Conservation (phyloP, 31 red algal species). For the Odonthalia washingtoniensis region DNA sequence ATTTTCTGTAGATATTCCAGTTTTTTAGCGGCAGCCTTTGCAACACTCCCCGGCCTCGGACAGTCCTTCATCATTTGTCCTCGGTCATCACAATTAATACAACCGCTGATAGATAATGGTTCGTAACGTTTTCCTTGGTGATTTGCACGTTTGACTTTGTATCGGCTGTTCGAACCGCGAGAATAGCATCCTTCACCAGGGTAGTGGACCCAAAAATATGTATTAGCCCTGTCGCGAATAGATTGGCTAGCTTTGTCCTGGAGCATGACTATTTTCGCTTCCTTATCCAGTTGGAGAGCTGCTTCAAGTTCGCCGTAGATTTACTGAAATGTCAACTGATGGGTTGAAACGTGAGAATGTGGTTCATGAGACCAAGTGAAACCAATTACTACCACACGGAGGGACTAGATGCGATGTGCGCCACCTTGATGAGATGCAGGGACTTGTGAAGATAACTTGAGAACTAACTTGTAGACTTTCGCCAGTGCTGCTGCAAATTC, state of each 20-base stretch:
- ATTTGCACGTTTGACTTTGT: neutral
- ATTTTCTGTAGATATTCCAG: neutral
- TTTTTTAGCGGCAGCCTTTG: neutral
- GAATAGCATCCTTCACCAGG: neutral
- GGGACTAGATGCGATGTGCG: neutral
- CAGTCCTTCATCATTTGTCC: neutral
- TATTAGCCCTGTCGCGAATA: neutral
- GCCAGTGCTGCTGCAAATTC: slow-evolving; percentile 2
- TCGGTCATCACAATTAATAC: slow-evolving; percentile 23
- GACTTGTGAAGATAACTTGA: neutral
- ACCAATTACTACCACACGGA: neutral
- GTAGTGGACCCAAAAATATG: neutral
- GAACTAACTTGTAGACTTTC: slow-evolving; percentile 15
- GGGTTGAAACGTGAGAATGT: neutral
- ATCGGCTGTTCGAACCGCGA: neutral
- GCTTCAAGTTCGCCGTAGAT: neutral
- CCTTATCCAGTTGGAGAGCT: slow-evolving; percentile 1
- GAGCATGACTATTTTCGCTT: neutral
- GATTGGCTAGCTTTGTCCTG: neutral
- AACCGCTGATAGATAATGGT: neutral
- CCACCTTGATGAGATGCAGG: slow-evolving; percentile 10
- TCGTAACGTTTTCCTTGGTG: neutral
- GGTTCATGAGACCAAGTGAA: slow-evolving; percentile 6
- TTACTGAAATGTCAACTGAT: neutral
- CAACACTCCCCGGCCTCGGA: neutral